Evolutionary conservation across 2,329 filamentous ascomycete genomes (phyloP), one percentile per base, ranked within the genome.

Genomic region (Neonectria faginata): DNA sequence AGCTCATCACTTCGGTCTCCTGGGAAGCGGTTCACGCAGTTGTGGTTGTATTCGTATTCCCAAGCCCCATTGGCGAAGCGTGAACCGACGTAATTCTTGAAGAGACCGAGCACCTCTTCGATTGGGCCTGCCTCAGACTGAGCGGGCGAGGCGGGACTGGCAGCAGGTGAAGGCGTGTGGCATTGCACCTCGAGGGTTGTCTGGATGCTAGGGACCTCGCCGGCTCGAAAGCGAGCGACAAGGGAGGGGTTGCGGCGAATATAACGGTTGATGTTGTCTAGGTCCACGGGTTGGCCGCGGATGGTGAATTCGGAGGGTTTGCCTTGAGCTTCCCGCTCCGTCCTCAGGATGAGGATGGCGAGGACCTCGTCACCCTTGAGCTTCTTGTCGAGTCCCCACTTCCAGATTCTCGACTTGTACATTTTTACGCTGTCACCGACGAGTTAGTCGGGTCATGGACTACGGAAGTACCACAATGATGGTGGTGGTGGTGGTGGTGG

Each of bases 381-480:
- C 67, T 81, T 81, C 68, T 81, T 81, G 56, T 80, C 78, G 45
- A 81, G 75, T 5, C 78, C 77, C 80, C 80, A 81, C 67, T 78
- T 77, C 73, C 76, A 79, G 52, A 81, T 80, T 48, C 79, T 76
- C 48, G 79, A 80, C 73, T 81, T 81, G 71, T 79, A 81, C 78
- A 81, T 81, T 68, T 80, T 80, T 58, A 79, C 77, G 20, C 79
- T 81, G 61, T 25, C 9, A 10, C 29, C 9, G 25, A 57, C 18
- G 44, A 45, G 44, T 50, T 60, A 62, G 64, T 31, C 18, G 11
- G 29, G 10, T 18, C 48, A 18, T 51, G 5, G 8, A 33, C 39
- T 51, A 7, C 14, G 11, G 16, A 31, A 20, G n/a, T 20, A 9
- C 20, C 16, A 27, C 27, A 5, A n/a, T 11, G n/a, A 25, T 25